Evolutionary conservation across 129 eudicot species (phyloP).

Genomic region (Gnaphalium uliginosum): DNA sequence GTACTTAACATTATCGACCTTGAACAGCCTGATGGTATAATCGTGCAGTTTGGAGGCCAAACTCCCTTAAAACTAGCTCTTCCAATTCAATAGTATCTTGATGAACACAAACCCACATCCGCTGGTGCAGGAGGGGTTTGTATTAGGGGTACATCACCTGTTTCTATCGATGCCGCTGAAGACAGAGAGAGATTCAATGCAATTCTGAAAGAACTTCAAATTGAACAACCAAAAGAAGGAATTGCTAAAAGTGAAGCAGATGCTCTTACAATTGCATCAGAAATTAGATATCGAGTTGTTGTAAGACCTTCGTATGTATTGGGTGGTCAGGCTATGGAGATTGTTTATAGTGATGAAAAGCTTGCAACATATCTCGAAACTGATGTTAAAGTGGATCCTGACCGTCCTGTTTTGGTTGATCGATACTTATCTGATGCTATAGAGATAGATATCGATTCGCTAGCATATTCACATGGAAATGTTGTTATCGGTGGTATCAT

Average conservation of each 20-base stretch:
- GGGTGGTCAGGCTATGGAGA: slow-evolving; percentile 97
- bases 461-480: slow-evolving; percentile 73
- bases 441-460: slow-evolving; percentile 85
- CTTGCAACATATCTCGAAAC: slow-evolving; percentile 68
- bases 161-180: slow-evolving; percentile 90
- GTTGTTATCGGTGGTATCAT: slow-evolving; percentile 95
- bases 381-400: slow-evolving; percentile 92
- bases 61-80: slow-evolving; percentile 90
- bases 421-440: slow-evolving; percentile 73
- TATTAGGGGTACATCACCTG: slow-evolving; percentile 98
- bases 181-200: slow-evolving; percentile 86
- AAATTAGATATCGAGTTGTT: slow-evolving; percentile 91
- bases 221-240: slow-evolving; percentile 94
- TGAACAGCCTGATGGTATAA: slow-evolving; percentile 89
- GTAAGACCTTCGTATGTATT: slow-evolving; percentile 89
- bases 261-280: slow-evolving; percentile 76
- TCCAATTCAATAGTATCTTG: slow-evolving; percentile 72
- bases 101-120: slow-evolving; percentile 54
- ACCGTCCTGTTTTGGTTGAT: slow-evolving; percentile 81
- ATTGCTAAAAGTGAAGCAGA: slow-evolving; percentile 83
- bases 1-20: slow-evolving; percentile 78
- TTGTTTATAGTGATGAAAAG: slow-evolving; percentile 80
- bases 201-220: slow-evolving; percentile 68
- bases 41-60: slow-evolving; percentile 98
- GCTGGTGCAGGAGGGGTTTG: slow-evolving; percentile 67